These are phyloP conservation scores for Willaertia magna DNA, from an alignment of 208 protist genomes.

Conservation along the genomic window DNA sequence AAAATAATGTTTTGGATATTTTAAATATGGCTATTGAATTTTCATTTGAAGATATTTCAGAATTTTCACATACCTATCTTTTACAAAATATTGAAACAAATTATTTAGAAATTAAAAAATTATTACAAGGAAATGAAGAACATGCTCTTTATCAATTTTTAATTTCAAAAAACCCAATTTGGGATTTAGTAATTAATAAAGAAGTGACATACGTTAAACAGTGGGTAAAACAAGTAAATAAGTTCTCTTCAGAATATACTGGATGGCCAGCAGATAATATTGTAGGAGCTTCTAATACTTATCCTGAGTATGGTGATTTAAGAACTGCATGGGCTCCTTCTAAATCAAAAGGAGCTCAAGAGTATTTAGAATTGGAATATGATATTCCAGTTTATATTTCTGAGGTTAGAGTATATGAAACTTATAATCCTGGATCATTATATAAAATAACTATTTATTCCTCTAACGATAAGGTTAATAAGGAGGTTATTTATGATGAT, in stretches of 20 bases:
- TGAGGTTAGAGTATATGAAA: neutral
- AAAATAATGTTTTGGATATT: neutral
- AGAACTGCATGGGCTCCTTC: neutral
- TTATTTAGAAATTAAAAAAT: neutral
- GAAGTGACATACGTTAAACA: neutral
- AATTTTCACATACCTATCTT: neutral
- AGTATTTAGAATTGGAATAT: neutral
- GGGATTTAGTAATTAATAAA: neutral
- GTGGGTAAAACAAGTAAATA: neutral
- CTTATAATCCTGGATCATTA: neutral
- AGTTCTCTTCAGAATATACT: neutral
- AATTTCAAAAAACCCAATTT: neutral
- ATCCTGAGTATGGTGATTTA: neutral
- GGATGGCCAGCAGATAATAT: neutral
- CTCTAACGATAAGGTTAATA: no score
- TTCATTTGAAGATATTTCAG: neutral
- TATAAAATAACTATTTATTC: neutral
- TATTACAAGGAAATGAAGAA: neutral
- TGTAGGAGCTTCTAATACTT: neutral
- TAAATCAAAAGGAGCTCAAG: neutral
- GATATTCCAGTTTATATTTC: neutral
- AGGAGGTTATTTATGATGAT: neutral
- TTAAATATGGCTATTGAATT: neutral
- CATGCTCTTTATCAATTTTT: neutral
- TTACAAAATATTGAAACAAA: neutral